Percentiles rank a stretch among this genome's conserved stretches.
Conservation (phyloP, 345 rosid genomes). For the Camelina hispida region DNA sequence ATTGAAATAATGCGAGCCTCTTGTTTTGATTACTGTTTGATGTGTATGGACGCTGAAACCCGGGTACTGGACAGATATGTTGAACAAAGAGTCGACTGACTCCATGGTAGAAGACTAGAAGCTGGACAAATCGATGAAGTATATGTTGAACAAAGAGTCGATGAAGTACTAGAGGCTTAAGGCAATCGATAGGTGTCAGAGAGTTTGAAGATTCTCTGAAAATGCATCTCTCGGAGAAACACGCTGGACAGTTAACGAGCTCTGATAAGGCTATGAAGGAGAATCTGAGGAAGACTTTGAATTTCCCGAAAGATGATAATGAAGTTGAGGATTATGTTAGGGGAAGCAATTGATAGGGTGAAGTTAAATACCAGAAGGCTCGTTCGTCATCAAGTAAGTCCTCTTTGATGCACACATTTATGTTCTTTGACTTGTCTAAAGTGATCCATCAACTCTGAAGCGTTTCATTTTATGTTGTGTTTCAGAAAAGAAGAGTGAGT, state of each 20-base stretch:
- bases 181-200: slow-evolving; percentile 90
- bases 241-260: background rate
- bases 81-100: slow-evolving; percentile 81
- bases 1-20: too few relatives aligned
- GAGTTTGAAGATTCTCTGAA: slow-evolving; percentile 75
- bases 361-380: slow-evolving; percentile 87
- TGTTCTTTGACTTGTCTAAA: background rate
- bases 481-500: slow-evolving; percentile 77
- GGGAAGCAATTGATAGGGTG: slow-evolving; percentile 72
- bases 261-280: slow-evolving; percentile 49
- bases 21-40: slow-evolving; percentile 74
- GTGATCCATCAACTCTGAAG: background rate
- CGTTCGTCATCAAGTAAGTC: slow-evolving; percentile 88
- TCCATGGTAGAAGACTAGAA: slow-evolving; percentile 79
- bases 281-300: slow-evolving; percentile 50
- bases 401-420: background rate
- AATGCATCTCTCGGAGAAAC: slow-evolving; percentile 34
- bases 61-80: slow-evolving; percentile 72
- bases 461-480: background rate
- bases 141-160: too few relatives aligned
- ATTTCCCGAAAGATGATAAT: slow-evolving; percentile 45
- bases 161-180: slow-evolving; percentile 81
- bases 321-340: slow-evolving; percentile 55
- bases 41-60: slow-evolving; percentile 72
- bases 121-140: slow-evolving; percentile 84